Percentiles rank a stretch among this genome's conserved stretches.
Evolutionary conservation across 2,329 filamentous ascomycete genomes (phyloP).

Genomic region (Herpotrichia juniperi): DNA sequence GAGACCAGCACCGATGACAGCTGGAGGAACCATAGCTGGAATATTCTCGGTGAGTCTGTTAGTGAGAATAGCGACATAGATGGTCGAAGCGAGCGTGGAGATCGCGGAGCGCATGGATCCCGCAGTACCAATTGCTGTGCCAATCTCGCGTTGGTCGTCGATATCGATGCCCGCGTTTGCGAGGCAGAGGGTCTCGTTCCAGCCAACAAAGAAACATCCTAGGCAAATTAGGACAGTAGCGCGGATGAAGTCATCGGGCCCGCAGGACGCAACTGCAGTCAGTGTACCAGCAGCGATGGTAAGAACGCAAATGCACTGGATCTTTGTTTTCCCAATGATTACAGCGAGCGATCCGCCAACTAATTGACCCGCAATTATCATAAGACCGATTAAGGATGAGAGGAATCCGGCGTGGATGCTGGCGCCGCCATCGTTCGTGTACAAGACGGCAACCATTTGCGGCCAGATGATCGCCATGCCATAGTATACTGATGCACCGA

Average conservation of each 20-base stretch:
- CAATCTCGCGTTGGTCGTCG: conserved; percentile 45
- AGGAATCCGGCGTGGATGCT: conserved; percentile 15
- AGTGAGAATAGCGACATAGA: conserved; percentile 44
- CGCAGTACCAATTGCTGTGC: conserved; percentile 43
- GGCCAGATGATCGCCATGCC: conserved; percentile 49
- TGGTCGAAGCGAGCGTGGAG: conserved; percentile 39
- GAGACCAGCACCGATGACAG: conserved; percentile 41
- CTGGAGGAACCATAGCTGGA: conserved; percentile 36
- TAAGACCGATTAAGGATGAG: conserved; percentile 17
- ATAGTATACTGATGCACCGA: conserved; percentile 49
- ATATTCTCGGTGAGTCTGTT: conserved; percentile 42
- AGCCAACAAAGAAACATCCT: conserved; percentile 46
- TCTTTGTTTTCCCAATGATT: conserved; percentile 39
- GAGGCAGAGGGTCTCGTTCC: conserved; percentile 44
- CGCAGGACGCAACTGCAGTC: conserved; percentile 23
- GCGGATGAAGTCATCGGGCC: conserved; percentile 29
- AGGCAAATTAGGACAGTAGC: conserved; percentile 36
- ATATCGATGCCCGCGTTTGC: conserved; percentile 43
- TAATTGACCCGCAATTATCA: conserved; percentile 20
- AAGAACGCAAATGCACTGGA: conserved; percentile 38
- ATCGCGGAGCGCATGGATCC: conserved; percentile 47
- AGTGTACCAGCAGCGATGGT: conserved; percentile 36
- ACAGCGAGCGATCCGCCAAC: conserved; percentile 19
- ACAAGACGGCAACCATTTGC: conserved; percentile 40
- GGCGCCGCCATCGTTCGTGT: conserved; percentile 23